Evolutionary conservation across 2,329 filamentous ascomycete species (phyloP).

Genomic region (Alternaria sp.): DNA sequence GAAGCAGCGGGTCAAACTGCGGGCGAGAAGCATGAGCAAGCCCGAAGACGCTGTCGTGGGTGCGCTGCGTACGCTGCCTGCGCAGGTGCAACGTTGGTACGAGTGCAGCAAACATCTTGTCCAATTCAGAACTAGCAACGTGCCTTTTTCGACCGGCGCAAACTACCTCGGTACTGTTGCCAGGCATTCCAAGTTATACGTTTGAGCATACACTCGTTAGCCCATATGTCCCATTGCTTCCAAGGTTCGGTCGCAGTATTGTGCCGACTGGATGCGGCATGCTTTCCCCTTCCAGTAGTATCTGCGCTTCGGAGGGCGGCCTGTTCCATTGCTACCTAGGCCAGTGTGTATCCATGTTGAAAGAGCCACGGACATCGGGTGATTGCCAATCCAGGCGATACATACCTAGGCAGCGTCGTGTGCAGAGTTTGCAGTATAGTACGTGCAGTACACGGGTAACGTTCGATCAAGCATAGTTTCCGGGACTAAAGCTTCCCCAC

Average conservation of each 20-base stretch:
- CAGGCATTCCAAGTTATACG: neutral
- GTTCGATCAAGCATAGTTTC: conserved; percentile 15
- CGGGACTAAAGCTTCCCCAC: conserved; percentile 20
- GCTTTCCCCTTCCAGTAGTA: neutral
- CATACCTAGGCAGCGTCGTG: neutral
- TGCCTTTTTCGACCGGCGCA: neutral
- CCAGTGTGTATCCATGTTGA: neutral
- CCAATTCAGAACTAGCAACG: neutral
- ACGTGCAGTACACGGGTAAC: conserved; percentile 11
- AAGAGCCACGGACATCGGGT: neutral
- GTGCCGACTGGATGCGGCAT: neutral
- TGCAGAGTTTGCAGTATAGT: conserved; percentile 2
- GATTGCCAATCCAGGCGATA: neutral
- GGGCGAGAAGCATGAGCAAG: neutral
- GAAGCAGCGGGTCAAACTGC: neutral
- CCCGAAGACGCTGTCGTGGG: neutral
- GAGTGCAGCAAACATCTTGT: neutral
- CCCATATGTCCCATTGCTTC: neutral
- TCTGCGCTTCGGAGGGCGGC: neutral
- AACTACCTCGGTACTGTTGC: neutral
- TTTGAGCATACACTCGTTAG: neutral
- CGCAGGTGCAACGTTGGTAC: neutral
- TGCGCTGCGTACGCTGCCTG: neutral
- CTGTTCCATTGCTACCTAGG: neutral
- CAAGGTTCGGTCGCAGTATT: neutral